Conservation (phyloP, 352 stramenopile species). For the Phytophthora podocarpi region DNA sequence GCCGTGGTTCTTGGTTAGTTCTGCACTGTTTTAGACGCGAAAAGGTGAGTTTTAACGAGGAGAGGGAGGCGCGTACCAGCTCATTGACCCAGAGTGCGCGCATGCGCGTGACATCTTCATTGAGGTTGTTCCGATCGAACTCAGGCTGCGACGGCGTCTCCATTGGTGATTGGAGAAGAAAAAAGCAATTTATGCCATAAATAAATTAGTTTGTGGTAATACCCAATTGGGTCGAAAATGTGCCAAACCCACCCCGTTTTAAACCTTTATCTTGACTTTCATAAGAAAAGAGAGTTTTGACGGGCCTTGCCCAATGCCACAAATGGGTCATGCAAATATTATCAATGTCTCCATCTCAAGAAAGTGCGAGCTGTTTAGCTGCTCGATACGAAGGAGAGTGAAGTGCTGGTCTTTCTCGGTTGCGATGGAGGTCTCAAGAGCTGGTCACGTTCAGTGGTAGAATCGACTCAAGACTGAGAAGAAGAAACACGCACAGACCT, state of each 20-base stretch:
- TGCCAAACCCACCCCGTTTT: too few species aligned
- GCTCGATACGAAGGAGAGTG: not conserved
- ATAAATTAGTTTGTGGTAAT: too few species aligned
- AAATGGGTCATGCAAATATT: too few species aligned
- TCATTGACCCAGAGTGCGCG: slow-evolving; percentile 83
- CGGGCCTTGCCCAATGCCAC: too few species aligned
- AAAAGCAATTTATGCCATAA: too few species aligned
- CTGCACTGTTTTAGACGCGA: not conserved
- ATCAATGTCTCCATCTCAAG: slow-evolving; percentile 27
- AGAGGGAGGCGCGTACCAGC: slow-evolving; percentile 46
- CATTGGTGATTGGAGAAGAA: slow-evolving; percentile 8
- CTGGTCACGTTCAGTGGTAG: slow-evolving; percentile 14
- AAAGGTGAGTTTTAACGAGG: not conserved
- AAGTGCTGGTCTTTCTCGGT: slow-evolving; percentile 38
- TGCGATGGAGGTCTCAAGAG: slow-evolving; percentile 8
- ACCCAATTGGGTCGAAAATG: too few species aligned
- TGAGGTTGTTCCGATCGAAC: slow-evolving; percentile 75
- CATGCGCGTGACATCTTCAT: slow-evolving; percentile 81
- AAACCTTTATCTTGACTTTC: too few species aligned
- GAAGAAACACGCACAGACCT: slow-evolving; percentile 1
- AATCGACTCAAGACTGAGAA: slow-evolving; percentile 14
- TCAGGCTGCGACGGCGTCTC: slow-evolving; percentile 33
- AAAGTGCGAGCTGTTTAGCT: slow-evolving; percentile 32
- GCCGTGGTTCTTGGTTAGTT: not conserved
- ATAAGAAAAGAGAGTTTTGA: too few species aligned